Percentiles rank a stretch among this genome's conserved stretches.
These are phyloP conservation scores for Lachnellula subtilissima DNA, from an alignment of 2,329 filamentous ascomycete species.

Conservation along the genomic window DNA sequence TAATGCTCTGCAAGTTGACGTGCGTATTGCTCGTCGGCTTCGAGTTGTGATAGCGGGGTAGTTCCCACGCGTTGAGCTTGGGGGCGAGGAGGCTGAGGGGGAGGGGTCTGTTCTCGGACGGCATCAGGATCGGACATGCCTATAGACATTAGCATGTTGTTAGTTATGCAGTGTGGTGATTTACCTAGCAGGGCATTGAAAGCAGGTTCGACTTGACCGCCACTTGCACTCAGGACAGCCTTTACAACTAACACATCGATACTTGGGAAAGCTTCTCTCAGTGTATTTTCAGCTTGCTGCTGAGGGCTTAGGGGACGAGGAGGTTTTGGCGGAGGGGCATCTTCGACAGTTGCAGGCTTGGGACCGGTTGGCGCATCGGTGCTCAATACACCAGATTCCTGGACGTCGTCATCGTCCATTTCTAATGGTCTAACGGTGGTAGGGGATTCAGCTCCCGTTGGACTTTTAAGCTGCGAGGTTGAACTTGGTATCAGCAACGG, in stretches of 20 bases:
- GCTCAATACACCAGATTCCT: slow-evolving; percentile 51
- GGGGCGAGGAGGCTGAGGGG: slow-evolving; percentile 76
- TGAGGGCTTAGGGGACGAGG: slow-evolving; percentile 76
- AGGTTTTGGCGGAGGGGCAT: slow-evolving; percentile 68
- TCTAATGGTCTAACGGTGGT: slow-evolving; percentile 62
- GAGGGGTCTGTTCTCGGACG: slow-evolving; percentile 54
- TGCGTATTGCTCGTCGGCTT: slow-evolving; percentile 87
- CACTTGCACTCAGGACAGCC: slow-evolving; percentile 81
- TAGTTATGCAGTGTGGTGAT: slow-evolving; percentile 18
- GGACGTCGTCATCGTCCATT: slow-evolving; percentile 65
- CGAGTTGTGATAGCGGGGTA: slow-evolving; percentile 70
- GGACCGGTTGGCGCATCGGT: slow-evolving; percentile 41
- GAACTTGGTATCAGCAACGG: slow-evolving; percentile 8
- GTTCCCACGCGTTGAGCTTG: slow-evolving; percentile 44
- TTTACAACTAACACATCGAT: slow-evolving; percentile 79
- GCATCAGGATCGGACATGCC: slow-evolving; percentile 79
- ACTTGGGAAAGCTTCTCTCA: slow-evolving; percentile 88
- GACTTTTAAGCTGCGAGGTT: slow-evolving; percentile 21
- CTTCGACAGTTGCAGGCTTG: slow-evolving; percentile 40
- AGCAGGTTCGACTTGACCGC: slow-evolving; percentile 82
- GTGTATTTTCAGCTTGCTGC: slow-evolving; percentile 79
- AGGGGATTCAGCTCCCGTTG: slow-evolving; percentile 54
- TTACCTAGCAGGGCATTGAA: slow-evolving; percentile 89
- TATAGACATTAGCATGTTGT: slow-evolving; percentile 29
- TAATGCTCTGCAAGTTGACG: slow-evolving; percentile 92